Conservation (phyloP, 2,329 filamentous ascomycete genomes). For the Amesomyces nigricolor region DNA sequence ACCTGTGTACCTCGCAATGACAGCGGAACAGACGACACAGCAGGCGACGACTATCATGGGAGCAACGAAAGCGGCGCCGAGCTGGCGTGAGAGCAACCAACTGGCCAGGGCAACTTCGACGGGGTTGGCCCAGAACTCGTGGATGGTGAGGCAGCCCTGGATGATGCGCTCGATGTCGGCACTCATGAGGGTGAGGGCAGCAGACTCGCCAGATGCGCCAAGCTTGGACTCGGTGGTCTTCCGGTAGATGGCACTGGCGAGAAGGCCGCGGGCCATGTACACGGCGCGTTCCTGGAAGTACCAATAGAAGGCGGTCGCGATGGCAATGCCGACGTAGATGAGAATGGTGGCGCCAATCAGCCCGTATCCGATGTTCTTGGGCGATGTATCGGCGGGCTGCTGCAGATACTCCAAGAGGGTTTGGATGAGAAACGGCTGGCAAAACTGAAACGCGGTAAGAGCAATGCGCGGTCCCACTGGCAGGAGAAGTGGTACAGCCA, state of each 20-base stretch:
- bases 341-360: constrained; percentile 31
- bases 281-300: constrained; percentile 30
- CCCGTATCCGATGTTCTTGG: constrained; percentile 29
- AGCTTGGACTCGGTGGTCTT: constrained; percentile 30
- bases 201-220: constrained; percentile 27
- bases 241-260: constrained; percentile 30
- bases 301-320: constrained; percentile 32
- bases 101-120: constrained; percentile 32
- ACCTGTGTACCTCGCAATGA: constrained; percentile 18
- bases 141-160: constrained; percentile 28
- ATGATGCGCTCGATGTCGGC: constrained; percentile 34
- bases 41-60: constrained; percentile 29
- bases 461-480: constrained; percentile 36
- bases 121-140: constrained; percentile 34
- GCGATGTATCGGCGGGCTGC: constrained; percentile 22
- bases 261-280: constrained; percentile 29
- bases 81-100: constrained; percentile 31
- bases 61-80: constrained; percentile 31
- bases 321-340: constrained; percentile 32
- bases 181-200: constrained; percentile 36
- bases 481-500: constrained; percentile 31
- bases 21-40: constrained; percentile 22
- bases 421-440: constrained; percentile 41
- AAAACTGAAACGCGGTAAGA: constrained; percentile 37
- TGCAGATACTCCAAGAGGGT: constrained; percentile 33